Evolutionary conservation across 2,329 filamentous ascomycete genomes (phyloP).

Genomic region (Pestalotiopsis sp.): DNA sequence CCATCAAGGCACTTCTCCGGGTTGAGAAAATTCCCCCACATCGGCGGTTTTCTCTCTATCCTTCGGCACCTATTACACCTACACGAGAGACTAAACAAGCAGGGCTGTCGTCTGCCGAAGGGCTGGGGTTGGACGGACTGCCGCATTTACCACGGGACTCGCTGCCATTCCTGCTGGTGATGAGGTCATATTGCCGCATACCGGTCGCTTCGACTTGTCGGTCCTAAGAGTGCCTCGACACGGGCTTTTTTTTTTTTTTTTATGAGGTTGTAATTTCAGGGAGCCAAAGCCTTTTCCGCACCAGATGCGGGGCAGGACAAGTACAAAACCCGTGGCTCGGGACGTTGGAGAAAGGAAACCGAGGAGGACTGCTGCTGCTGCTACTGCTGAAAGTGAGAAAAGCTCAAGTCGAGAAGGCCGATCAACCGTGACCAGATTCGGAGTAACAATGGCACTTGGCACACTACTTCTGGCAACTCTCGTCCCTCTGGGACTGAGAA

Average conservation of each 20-base stretch:
- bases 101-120: neutral
- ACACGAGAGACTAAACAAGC: neutral
- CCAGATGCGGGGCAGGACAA: constrained; percentile 10
- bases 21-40: neutral
- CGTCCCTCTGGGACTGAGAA: constrained; percentile 6
- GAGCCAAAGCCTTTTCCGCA: neutral
- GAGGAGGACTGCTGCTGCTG: neutral
- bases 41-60: neutral
- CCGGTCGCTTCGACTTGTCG: neutral
- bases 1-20: neutral
- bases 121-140: neutral
- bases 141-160: neutral
- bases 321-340: constrained; percentile 3
- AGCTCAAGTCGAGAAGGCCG: neutral
- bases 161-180: neutral
- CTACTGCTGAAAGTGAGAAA: too few relatives aligned
- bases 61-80: neutral
- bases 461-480: constrained; percentile 12
- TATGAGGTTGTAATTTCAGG: neutral
- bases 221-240: neutral
- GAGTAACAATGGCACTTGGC: constrained; percentile 15
- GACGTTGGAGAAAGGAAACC: neutral
- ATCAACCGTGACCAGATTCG: neutral
- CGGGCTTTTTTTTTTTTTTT: neutral
- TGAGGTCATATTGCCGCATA: constrained; percentile 4